Percentiles rank a stretch among this genome's conserved stretches.
These are phyloP conservation scores for Exophiala xenobiotica DNA, from an alignment of 2,329 filamentous ascomycete genomes.

Conservation along the genomic window DNA sequence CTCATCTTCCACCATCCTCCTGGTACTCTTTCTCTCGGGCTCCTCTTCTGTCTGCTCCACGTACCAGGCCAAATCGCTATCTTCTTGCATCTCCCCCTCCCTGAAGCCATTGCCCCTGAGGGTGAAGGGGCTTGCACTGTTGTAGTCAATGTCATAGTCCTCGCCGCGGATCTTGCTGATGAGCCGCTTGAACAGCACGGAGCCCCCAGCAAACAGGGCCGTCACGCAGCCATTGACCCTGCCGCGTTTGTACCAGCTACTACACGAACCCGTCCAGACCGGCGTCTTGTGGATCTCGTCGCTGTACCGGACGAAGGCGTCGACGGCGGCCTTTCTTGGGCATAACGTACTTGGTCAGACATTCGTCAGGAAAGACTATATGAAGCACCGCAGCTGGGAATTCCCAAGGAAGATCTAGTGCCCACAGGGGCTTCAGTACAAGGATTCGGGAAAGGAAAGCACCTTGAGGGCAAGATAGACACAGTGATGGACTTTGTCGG, in stretches of 20 bases:
- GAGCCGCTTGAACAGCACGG: conserved; percentile 38
- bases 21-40: too few species aligned
- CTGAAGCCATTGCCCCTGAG: conserved; percentile 41
- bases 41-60: conserved; percentile 5
- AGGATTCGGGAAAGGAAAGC: conserved; percentile 34
- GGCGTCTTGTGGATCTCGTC: conserved; percentile 37
- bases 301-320: conserved; percentile 37
- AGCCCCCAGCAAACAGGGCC: conserved; percentile 23
- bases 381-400: conserved; percentile 35
- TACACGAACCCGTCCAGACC: conserved; percentile 27
- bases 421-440: conserved; percentile 33
- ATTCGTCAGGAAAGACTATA: conserved; percentile 34
- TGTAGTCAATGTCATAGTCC: conserved; percentile 23
- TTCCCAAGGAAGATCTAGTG: conserved; percentile 36
- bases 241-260: conserved; percentile 26
- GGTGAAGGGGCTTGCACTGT: conserved; percentile 22
- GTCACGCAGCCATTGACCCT: conserved; percentile 23
- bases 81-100: conserved; percentile 30
- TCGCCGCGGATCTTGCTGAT: conserved; percentile 37
- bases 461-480: conserved; percentile 31
- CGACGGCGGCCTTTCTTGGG: conserved; percentile 33
- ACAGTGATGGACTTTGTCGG: conserved; percentile 39
- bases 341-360: conserved; percentile 36
- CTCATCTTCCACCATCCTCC: too few species aligned
- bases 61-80: conserved; percentile 33